phyloP scores from a whole-genome alignment of 257 asterid species.

The Solanum tarapatanum region DNA sequence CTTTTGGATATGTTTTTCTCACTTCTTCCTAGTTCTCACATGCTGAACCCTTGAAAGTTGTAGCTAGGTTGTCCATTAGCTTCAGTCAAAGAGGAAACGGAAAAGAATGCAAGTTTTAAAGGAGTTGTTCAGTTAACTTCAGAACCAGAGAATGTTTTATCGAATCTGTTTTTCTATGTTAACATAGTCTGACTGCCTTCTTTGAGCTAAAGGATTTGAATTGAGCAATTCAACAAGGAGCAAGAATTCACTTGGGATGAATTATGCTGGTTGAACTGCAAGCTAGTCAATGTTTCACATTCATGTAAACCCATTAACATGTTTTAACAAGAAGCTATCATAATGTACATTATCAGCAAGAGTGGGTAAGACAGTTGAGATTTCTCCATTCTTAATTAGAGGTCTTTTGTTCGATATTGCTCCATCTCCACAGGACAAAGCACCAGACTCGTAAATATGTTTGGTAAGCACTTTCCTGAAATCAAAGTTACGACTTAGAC shows the following conservation, averaged over 20 bases:
- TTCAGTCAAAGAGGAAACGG: neutral
- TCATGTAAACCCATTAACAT: neutral
- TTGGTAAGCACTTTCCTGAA: neutral
- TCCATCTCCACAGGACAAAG: slow-evolving; percentile 98
- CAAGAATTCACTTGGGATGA: neutral
- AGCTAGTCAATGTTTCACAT: neutral
- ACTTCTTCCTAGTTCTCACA: neutral
- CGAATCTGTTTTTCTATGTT: too few species aligned
- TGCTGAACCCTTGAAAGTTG: neutral
- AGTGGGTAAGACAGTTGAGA: neutral
- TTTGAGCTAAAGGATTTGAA: neutral
- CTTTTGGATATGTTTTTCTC: neutral
- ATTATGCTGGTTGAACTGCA: neutral
- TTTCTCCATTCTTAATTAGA: neutral
- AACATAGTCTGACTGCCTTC: neutral
- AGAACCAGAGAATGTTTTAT: neutral
- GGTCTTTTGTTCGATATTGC: slow-evolving; percentile 29
- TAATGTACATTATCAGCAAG: neutral
- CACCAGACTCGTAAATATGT: slow-evolving; percentile 25
- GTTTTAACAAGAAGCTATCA: neutral
- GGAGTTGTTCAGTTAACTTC: neutral
- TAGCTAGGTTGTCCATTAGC: neutral
- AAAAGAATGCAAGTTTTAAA: neutral
- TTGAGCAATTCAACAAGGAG: neutral
- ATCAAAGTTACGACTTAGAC: neutral